Evolutionary conservation across 176 grass and related monocot genomes (phyloP).

Genomic region (Puya raimondii): DNA sequence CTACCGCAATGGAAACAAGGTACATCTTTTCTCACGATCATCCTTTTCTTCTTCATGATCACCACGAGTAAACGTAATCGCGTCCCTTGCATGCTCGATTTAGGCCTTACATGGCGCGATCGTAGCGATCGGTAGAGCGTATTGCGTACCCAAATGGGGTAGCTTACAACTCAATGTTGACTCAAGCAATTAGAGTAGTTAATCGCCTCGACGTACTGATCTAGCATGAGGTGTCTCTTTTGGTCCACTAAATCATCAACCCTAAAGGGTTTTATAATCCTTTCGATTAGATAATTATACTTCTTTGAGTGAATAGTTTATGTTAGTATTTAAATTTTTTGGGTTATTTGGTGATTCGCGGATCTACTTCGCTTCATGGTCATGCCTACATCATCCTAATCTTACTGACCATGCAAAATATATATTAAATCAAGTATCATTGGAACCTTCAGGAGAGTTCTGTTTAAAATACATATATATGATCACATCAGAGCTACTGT

Average conservation of each 20-base stretch:
- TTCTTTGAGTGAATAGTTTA: neutral
- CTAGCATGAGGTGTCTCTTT: slow-evolving; percentile 22
- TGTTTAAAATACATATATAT: no score
- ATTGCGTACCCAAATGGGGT: slow-evolving; percentile 15
- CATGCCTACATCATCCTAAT: slow-evolving; percentile 21
- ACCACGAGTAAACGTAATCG: neutral
- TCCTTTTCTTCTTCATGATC: neutral
- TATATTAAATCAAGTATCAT: neutral
- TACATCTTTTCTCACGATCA: neutral
- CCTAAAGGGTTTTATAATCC: no score
- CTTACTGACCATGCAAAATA: neutral
- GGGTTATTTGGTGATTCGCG: slow-evolving; percentile 11
- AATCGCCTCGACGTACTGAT: slow-evolving; percentile 12
- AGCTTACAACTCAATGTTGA: slow-evolving; percentile 43
- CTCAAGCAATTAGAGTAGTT: slow-evolving; percentile 18
- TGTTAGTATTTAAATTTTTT: neutral
- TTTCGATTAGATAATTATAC: neutral
- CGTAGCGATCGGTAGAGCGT: slow-evolving; percentile 11
- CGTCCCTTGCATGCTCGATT: slow-evolving; percentile 3
- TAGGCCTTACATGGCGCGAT: slow-evolving; percentile 14
- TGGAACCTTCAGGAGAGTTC: no score
- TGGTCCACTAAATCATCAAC: neutral
- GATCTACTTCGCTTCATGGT: slow-evolving; percentile 21
- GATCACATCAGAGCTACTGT: no score
- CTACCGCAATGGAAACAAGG: slow-evolving; percentile 23